A percentile compares a stretch with the other conserved stretches of the same genome.
These are phyloP conservation scores for Fusarium newnesense DNA, from an alignment of 2,329 filamentous ascomycete species.

Conservation along the genomic window DNA sequence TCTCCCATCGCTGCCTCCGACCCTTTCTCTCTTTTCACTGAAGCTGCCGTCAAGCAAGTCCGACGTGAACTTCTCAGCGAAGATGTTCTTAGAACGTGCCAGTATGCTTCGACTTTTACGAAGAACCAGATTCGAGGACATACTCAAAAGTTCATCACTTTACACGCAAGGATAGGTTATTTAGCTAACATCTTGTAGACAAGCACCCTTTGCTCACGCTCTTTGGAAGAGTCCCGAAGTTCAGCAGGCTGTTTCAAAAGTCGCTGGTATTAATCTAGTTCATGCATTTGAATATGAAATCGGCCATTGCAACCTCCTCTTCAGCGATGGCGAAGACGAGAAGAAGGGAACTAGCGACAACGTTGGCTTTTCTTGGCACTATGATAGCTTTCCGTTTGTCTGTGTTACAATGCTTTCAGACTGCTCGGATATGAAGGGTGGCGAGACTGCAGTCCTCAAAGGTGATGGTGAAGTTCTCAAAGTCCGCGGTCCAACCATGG, in stretches of 20 bases:
- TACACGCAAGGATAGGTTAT: background rate
- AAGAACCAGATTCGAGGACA: conserved; percentile 68
- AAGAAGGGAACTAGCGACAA: conserved; percentile 59
- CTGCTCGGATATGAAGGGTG: conserved; percentile 70
- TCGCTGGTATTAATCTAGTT: conserved; percentile 66
- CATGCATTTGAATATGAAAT: conserved; percentile 66
- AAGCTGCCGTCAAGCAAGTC: conserved; percentile 70
- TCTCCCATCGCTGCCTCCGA: conserved; percentile 72
- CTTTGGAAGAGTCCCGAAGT: conserved; percentile 56
- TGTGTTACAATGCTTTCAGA: conserved; percentile 76
- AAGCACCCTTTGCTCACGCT: conserved; percentile 72
- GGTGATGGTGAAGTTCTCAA: conserved; percentile 65
- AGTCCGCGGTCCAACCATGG: conserved; percentile 69
- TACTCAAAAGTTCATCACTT: conserved; percentile 57
- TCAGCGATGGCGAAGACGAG: conserved; percentile 55
- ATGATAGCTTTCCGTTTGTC: conserved; percentile 74
- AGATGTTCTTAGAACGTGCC: conserved; percentile 65
- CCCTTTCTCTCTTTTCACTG: conserved; percentile 71
- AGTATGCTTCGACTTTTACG: conserved; percentile 55
- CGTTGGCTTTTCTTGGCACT: conserved; percentile 65
- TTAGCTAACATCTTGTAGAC: background rate
- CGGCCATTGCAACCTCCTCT: conserved; percentile 64
- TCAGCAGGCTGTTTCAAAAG: conserved; percentile 58
- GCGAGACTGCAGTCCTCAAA: conserved; percentile 70
- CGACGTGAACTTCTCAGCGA: conserved; percentile 69